Evolutionary conservation across 148 eudicot species (phyloP).

Genomic region (Fagopyrum esculentum): DNA sequence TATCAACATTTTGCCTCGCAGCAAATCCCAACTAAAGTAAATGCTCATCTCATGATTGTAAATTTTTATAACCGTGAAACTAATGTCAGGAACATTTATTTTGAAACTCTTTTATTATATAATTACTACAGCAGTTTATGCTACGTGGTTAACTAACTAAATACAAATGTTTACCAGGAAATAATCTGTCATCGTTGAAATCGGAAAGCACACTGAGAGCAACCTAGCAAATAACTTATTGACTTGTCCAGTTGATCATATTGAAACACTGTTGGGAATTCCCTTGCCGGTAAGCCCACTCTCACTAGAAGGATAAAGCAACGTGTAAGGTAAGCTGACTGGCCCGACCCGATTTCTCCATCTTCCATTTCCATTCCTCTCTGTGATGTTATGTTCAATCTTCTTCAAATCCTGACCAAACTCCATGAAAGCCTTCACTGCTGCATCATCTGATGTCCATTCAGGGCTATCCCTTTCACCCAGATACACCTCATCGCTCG

Average conservation of each 20-base stretch:
- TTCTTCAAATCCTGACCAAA: constrained; percentile 47
- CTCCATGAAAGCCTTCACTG: constrained; percentile 49
- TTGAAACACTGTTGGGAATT: constrained; percentile 83
- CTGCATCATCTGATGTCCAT: constrained; percentile 52
- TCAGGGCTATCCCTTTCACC: constrained; percentile 62
- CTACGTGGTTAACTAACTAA: background rate
- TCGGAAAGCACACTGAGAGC: background rate
- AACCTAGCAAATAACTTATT: background rate
- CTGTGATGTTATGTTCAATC: constrained; percentile 44
- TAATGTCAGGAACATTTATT: background rate
- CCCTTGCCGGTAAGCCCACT: constrained; percentile 82
- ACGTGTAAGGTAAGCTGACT: constrained; percentile 60
- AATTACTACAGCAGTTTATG: background rate
- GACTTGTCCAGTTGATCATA: constrained; percentile 21
- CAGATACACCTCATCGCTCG: constrained; percentile 73
- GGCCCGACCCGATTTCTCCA: constrained; percentile 74
- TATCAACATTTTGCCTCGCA: background rate
- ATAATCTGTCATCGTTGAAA: background rate
- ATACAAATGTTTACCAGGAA: background rate
- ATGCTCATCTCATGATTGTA: background rate
- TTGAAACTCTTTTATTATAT: no score
- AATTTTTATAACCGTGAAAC: background rate
- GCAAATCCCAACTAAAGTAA: background rate
- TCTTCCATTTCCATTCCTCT: constrained; percentile 40
- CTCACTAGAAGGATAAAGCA: constrained; percentile 58